These are phyloP conservation scores for Berberis thunbergii DNA, from an alignment of 164 flowering plant species.

Conservation along the genomic window DNA sequence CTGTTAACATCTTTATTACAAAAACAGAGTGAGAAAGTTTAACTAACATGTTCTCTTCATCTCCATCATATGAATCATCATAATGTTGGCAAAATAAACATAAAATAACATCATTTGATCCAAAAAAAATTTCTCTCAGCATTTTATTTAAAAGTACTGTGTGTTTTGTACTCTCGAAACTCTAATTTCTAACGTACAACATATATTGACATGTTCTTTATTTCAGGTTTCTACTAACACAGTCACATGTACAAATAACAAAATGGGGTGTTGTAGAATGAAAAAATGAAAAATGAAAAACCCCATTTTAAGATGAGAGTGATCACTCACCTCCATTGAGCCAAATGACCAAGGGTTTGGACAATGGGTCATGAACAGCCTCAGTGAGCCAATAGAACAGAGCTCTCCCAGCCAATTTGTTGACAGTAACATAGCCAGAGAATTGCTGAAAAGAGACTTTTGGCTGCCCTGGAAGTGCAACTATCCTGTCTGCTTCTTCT, in stretches of 20 bases:
- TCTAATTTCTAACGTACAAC: not conserved
- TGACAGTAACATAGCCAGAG: conserved; percentile 48
- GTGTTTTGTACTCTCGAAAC: not conserved
- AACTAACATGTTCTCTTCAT: conserved; percentile 1
- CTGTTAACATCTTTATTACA: not conserved
- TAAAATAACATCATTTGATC: not conserved
- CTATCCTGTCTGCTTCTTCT: conserved; percentile 14
- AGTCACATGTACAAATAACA: not conserved
- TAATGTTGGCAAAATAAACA: not conserved
- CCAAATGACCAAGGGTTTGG: conserved; percentile 76
- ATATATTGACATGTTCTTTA: not conserved
- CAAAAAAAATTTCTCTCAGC: not conserved
- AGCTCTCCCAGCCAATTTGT: conserved; percentile 47
- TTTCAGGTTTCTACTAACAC: not conserved
- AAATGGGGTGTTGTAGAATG: no score
- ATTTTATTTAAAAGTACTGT: not conserved
- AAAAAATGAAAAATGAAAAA: no score
- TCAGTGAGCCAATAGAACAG: conserved; percentile 88
- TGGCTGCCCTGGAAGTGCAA: conserved; percentile 16
- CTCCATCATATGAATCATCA: conserved; percentile 1
- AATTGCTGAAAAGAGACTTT: conserved; percentile 13
- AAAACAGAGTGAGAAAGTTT: not conserved
- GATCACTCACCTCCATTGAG: conserved; percentile 64
- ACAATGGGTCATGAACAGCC: conserved; percentile 32
- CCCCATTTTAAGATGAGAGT: not conserved